Evolutionary conservation across 352 stramenopile species (phyloP).

Genomic region (Phytophthora macrochlamydospora): DNA sequence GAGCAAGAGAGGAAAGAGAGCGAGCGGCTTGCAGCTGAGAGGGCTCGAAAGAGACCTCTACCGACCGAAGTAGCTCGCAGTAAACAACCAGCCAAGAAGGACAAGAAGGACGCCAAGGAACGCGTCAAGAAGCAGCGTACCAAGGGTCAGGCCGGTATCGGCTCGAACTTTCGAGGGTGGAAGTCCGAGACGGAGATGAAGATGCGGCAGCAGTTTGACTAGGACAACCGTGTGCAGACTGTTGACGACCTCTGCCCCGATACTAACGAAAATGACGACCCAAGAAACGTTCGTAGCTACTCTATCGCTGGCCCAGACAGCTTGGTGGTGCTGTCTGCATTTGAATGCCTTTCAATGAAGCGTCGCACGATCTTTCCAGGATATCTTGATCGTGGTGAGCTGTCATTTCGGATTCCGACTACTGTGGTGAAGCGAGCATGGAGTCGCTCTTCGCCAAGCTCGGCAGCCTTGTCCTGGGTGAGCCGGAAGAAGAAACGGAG

Average conservation of each 20-base stretch:
- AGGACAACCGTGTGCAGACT: neutral
- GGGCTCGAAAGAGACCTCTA: conserved; percentile 23
- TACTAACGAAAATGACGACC: too few relatives aligned
- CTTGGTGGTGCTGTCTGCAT: too few relatives aligned
- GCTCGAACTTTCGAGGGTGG: conserved; percentile 74
- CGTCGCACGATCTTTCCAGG: conserved; percentile 22
- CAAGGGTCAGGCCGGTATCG: conserved; percentile 79
- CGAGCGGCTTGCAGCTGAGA: neutral
- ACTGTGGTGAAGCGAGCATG: conserved; percentile 27
- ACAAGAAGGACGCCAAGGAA: conserved; percentile 66
- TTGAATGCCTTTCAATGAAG: neutral
- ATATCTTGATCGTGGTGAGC: neutral
- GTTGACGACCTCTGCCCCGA: too few relatives aligned
- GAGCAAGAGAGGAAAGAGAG: conserved; percentile 5
- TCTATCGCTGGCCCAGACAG: conserved; percentile 31
- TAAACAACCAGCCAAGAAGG: conserved; percentile 21
- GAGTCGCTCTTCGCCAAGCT: conserved; percentile 63
- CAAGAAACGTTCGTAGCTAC: too few relatives aligned
- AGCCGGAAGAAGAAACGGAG: conserved; percentile 60
- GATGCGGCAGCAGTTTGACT: conserved; percentile 81
- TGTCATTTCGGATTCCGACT: conserved; percentile 16
- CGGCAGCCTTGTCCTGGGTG: conserved; percentile 47
- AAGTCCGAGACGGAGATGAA: conserved; percentile 85
- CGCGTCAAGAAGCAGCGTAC: conserved; percentile 73
- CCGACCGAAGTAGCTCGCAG: neutral